A percentile compares a stretch with the other conserved stretches of the same genome.
Evolutionary conservation across 78 protist species (phyloP).

Genomic region (Planoprotostelium fungivorum): DNA sequence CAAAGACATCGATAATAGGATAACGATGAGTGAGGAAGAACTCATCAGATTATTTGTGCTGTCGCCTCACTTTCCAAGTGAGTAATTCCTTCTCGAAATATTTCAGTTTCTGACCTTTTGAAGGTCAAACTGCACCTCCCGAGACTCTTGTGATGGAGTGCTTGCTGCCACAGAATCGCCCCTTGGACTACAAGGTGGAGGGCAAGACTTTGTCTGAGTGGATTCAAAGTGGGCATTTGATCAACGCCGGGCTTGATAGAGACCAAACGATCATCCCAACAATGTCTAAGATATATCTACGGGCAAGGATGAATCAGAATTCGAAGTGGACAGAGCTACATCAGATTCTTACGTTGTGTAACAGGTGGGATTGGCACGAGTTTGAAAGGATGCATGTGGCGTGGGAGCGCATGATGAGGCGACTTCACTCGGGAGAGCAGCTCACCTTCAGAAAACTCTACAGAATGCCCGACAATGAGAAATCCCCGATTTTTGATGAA

Average conservation of each 20-base stretch:
- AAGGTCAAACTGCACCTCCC: background rate
- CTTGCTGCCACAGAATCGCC: background rate
- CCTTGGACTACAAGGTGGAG: background rate
- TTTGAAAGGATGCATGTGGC: conserved; percentile 1
- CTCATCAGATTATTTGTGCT: background rate
- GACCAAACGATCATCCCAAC: no score
- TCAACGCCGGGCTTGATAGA: no score
- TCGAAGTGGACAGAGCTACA: background rate
- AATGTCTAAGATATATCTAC: background rate
- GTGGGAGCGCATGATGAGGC: conserved; percentile 2
- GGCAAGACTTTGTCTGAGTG: conserved; percentile 1
- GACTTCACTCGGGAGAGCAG: background rate
- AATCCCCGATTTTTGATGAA: no score
- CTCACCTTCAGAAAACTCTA: background rate
- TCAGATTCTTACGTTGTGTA: background rate
- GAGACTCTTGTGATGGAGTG: conserved; percentile 1
- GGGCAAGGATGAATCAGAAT: background rate
- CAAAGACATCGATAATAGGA: background rate
- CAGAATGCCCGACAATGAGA: background rate
- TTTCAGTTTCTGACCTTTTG: background rate
- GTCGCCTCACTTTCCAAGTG: background rate
- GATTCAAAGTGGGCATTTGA: conserved; percentile 1
- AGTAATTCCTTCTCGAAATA: background rate
- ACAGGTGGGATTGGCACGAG: conserved; percentile 1
- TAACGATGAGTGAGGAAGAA: background rate